Evolutionary conservation across 805 yeast species (phyloP).

Genomic region (Pichia nakasei): DNA sequence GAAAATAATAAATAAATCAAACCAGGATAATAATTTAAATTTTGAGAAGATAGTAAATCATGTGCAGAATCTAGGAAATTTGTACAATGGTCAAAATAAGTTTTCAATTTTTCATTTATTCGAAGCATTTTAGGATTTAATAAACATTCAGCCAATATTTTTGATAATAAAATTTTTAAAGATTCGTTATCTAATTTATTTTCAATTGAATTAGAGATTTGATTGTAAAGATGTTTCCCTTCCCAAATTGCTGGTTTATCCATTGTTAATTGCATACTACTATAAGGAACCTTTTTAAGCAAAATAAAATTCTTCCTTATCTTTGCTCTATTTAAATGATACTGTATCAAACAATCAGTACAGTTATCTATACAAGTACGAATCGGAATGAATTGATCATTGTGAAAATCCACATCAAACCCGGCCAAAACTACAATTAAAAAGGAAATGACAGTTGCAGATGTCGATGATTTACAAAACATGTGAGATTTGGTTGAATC

Average conservation of each 20-base stretch:
- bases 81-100: conserved; percentile 31
- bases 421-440: conserved; percentile 12
- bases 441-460: conserved; percentile 9
- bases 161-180: conserved; percentile 16
- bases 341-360: conserved; percentile 43
- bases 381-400: conserved; percentile 14
- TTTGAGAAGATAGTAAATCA: conserved; percentile 11
- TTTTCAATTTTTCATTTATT: conserved; percentile 27
- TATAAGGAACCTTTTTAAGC: conserved; percentile 31
- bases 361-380: conserved; percentile 37
- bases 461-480: conserved; percentile 8
- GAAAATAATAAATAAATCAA: conserved; percentile 45
- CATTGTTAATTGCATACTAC: conserved; percentile 16
- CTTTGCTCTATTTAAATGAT: conserved; percentile 43
- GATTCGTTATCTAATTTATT: conserved; percentile 14
- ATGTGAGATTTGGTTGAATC: conserved; percentile 30
- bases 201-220: conserved; percentile 13
- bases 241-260: conserved; percentile 21
- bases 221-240: conserved; percentile 13
- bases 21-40: conserved; percentile 36
- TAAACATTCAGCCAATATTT: conserved; percentile 38
- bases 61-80: conserved; percentile 13
- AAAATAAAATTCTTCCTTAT: conserved; percentile 44
- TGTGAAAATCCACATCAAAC: conserved; percentile 24
- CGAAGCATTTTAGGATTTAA: conserved; percentile 45